phyloP scores from a whole-genome alignment of 2,329 filamentous ascomycete species.

The Dothideomycetes sp. region DNA sequence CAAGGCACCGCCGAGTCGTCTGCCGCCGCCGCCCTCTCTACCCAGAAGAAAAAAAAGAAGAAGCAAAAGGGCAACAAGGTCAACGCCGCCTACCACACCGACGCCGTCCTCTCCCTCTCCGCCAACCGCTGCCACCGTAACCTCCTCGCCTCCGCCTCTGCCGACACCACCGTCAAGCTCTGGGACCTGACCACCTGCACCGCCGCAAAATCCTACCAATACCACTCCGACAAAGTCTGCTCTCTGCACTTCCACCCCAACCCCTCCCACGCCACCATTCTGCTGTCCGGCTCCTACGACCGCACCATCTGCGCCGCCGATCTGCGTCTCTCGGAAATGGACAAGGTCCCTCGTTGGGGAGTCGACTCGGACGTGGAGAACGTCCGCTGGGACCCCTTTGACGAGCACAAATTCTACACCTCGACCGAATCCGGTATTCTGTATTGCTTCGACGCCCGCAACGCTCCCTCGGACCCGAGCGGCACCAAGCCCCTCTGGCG shows the following conservation, averaged over 20 bases:
- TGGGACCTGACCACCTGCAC: slow-evolving; percentile 91
- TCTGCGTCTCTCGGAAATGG: slow-evolving; percentile 79
- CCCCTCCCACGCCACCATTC: slow-evolving; percentile 70
- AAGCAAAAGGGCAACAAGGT: slow-evolving; percentile 82
- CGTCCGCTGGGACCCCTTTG: slow-evolving; percentile 85
- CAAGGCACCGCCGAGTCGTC: slow-evolving; percentile 44
- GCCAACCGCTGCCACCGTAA: slow-evolving; percentile 92
- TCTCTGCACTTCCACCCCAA: slow-evolving; percentile 94
- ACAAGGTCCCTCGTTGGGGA: slow-evolving; percentile 72
- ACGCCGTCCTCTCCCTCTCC: slow-evolving; percentile 81
- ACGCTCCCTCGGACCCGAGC: slow-evolving; percentile 59
- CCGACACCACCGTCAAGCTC: slow-evolving; percentile 93
- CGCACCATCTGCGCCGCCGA: slow-evolving; percentile 88
- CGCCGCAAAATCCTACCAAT: slow-evolving; percentile 89
- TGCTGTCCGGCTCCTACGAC: slow-evolving; percentile 91
- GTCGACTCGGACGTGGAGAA: slow-evolving; percentile 94
- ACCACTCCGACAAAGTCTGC: slow-evolving; percentile 97
- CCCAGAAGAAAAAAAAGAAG: slow-evolving; percentile 70
- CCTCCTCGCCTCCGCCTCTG: slow-evolving; percentile 85
- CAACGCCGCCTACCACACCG: slow-evolving; percentile 88
- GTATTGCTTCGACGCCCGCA: slow-evolving; percentile 82
- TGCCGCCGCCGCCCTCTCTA: slow-evolving; percentile 19
- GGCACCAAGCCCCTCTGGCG: slow-evolving; percentile 84
- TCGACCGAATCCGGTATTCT: slow-evolving; percentile 86
- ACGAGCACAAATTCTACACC: slow-evolving; percentile 83